Percentiles rank a stretch among this genome's conserved stretches.
Evolutionary conservation across 2,329 filamentous ascomycete species (phyloP).

Genomic region (Cladosporium oxysporum): DNA sequence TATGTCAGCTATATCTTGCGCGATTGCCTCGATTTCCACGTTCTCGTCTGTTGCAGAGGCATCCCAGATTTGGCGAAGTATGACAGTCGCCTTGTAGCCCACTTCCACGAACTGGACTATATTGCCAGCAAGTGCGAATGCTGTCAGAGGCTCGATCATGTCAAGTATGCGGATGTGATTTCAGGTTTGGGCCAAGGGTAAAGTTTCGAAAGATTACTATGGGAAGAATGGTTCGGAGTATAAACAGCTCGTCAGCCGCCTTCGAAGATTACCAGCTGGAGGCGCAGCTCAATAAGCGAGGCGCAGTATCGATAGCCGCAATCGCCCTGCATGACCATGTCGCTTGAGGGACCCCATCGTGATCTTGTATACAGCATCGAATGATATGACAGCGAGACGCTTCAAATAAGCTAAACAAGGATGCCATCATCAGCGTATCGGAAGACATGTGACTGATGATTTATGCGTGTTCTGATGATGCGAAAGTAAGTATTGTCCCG

Average conservation of each 20-base stretch:
- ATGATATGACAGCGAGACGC: no score
- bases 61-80: neutral
- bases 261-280: neutral
- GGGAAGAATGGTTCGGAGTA: neutral
- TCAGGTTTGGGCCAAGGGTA: neutral
- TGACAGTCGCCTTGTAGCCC: neutral
- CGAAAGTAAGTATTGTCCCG: no score
- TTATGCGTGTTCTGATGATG: no score
- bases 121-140: neutral
- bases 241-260: neutral
- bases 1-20: neutral
- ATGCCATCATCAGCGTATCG: no score
- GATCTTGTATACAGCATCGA: no score
- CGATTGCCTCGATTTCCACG: neutral
- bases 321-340: neutral
- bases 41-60: neutral
- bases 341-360: no score
- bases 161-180: no score
- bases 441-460: no score
- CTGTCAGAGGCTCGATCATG: constrained; percentile 2
- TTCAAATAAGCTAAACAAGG: no score
- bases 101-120: neutral
- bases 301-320: neutral
- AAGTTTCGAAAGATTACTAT: no score
- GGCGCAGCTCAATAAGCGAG: neutral